phyloP scores from a whole-genome alignment of 169 alveolate genomes.

The Eimeria tenella region DNA sequence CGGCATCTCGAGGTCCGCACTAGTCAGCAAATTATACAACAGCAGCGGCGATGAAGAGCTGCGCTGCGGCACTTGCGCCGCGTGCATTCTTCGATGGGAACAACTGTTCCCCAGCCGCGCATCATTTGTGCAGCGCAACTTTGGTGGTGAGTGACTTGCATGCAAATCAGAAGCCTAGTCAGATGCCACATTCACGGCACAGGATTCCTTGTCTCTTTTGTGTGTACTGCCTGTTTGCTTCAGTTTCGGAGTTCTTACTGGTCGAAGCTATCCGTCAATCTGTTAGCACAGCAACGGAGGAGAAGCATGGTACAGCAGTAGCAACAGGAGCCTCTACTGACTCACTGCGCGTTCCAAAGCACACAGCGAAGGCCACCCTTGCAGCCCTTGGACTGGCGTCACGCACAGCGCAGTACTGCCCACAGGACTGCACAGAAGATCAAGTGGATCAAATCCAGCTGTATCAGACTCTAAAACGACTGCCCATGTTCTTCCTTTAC shows the following conservation, averaged over 20 bases:
- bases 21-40: background rate
- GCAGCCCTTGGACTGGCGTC: constrained; percentile 55
- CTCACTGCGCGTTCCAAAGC: constrained; percentile 1
- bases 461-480: background rate
- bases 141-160: constrained; percentile 23
- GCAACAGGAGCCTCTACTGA: background rate
- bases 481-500: constrained; percentile 38
- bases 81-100: constrained; percentile 51
- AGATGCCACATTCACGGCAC: background rate
- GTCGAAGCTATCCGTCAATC: constrained; percentile 25
- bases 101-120: constrained; percentile 44
- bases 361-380: constrained; percentile 29
- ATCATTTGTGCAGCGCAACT: constrained; percentile 27
- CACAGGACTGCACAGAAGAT: background rate
- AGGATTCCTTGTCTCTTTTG: background rate
- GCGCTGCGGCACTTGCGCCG: constrained; percentile 60
- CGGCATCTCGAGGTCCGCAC: background rate
- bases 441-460: constrained; percentile 34
- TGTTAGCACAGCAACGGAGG: background rate
- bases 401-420: constrained; percentile 33
- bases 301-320: background rate
- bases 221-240: background rate
- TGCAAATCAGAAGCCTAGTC: background rate
- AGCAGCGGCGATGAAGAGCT: constrained; percentile 1
- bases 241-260: constrained; percentile 37